Base-by-base conservation (phyloP, 805 yeast genomes). In the Candida insectorum region DNA sequence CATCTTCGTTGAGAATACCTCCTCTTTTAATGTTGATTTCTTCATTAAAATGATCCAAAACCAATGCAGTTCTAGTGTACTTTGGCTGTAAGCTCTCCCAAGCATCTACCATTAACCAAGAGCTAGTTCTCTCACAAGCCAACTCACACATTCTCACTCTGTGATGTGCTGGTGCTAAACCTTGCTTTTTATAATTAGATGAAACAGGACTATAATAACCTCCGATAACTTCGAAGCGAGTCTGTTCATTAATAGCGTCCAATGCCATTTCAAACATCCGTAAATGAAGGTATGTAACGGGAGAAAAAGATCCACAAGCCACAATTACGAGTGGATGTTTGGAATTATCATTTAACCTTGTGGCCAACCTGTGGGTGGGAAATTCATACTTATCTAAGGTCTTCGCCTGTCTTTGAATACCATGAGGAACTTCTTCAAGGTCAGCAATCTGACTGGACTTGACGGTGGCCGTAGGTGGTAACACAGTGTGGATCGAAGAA, bases 201-300 rank as follows among this genome's bases (percentile, higher is more conserved):
- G 84, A 74, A 7, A 91, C 97, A 0, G 98, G 98, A 14, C 95
- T 84, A 61, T 86, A 93, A 64, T 80, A 93, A 2, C 98, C 98
- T 18, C 97, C 98, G 46, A 93, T 76, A 21, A 93, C 96, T 62
- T 93, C 98, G 52, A 88, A 93, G 43, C 91, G 65, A 2, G 97
- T 93, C 45, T 81, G 88, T 58, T 93, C 98, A 28, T 85, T 68
- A 31, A 93, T 84, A 6, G 94, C 79, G 57, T 93, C 98, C 49
- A 93, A 65, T 0, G 98, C 98, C 98, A 93, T 93, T 62, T 93
- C 98, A 58, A 93, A 93, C 97, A 93, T 93, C 37, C 98, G 74
- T 51, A 93, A 66, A 60, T 93, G 98, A 36, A 93, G 67, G 59
- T 93, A 93, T 0, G 98, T 93, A 34, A 93, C 81, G 21, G 98